phyloP scores from a whole-genome alignment of 2,329 filamentous ascomycete genomes.

The Cladosporium velox region DNA sequence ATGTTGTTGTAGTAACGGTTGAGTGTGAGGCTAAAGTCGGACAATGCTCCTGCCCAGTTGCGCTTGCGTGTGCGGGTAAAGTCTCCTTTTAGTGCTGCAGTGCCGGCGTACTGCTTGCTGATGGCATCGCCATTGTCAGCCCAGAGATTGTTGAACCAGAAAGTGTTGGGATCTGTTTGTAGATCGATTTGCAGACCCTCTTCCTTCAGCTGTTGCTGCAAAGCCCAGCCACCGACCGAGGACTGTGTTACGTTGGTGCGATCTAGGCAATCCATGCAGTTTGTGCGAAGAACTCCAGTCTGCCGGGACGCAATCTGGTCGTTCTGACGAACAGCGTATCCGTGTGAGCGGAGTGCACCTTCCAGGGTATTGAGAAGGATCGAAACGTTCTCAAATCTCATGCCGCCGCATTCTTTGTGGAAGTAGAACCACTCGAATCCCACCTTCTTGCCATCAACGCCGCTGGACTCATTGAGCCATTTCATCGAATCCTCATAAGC shows the following conservation, averaged over 20 bases:
- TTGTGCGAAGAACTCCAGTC: slow-evolving; percentile 80
- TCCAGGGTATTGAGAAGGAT: slow-evolving; percentile 72
- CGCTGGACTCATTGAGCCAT: slow-evolving; percentile 64
- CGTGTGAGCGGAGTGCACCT: slow-evolving; percentile 66
- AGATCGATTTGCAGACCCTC: slow-evolving; percentile 76
- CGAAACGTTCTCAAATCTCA: slow-evolving; percentile 96
- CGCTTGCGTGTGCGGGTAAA: slow-evolving; percentile 90
- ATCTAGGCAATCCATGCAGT: slow-evolving; percentile 98
- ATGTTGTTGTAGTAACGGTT: slow-evolving; percentile 82
- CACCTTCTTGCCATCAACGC: slow-evolving; percentile 55
- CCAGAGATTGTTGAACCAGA: slow-evolving; percentile 97
- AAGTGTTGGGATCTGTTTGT: slow-evolving; percentile 74
- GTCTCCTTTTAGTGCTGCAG: slow-evolving; percentile 92
- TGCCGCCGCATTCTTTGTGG: slow-evolving; percentile 85
- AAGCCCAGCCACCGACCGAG: slow-evolving; percentile 78
- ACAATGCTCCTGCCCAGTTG: slow-evolving; percentile 86
- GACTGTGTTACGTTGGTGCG: slow-evolving; percentile 95
- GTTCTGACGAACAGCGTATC: slow-evolving; percentile 65
- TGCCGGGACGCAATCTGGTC: slow-evolving; percentile 55
- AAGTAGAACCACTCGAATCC: slow-evolving; percentile 98
- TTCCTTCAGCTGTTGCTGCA: slow-evolving; percentile 75
- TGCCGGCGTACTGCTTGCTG: slow-evolving; percentile 93
- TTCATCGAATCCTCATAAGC: slow-evolving; percentile 71
- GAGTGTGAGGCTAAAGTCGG: slow-evolving; percentile 85
- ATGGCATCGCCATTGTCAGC: slow-evolving; percentile 97